Evolutionary conservation across 2,329 filamentous ascomycete genomes (phyloP).

Genomic region (Emmonsiellopsis sp.): DNA sequence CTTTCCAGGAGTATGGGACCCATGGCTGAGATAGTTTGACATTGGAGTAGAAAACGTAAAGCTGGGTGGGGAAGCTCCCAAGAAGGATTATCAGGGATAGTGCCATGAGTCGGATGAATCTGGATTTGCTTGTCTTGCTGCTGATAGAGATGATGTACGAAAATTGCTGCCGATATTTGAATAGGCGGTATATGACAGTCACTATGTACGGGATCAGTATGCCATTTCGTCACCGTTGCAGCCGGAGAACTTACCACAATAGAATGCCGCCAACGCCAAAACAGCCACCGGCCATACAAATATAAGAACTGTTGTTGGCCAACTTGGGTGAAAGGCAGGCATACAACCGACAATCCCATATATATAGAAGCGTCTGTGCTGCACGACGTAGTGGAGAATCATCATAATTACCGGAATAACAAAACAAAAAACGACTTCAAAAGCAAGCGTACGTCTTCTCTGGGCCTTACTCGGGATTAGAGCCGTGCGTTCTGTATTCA

Average conservation of each 20-base stretch:
- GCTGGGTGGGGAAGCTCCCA: slow-evolving; percentile 44
- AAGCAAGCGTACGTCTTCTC: slow-evolving; percentile 34
- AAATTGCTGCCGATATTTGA: slow-evolving; percentile 51
- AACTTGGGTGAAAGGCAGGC: slow-evolving; percentile 45
- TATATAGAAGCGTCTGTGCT: slow-evolving; percentile 50
- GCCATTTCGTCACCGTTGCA: neutral
- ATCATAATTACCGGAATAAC: slow-evolving; percentile 47
- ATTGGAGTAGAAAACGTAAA: slow-evolving; percentile 42
- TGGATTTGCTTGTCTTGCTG: slow-evolving; percentile 46
- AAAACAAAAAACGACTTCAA: slow-evolving; percentile 50
- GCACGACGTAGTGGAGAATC: slow-evolving; percentile 49
- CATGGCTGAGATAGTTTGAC: slow-evolving; percentile 23
- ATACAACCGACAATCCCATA: slow-evolving; percentile 51
- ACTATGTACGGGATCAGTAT: slow-evolving; percentile 30
- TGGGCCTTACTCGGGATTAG: slow-evolving; percentile 42
- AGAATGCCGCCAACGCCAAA: slow-evolving; percentile 44
- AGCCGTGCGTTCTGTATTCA: slow-evolving; percentile 49
- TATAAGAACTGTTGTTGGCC: slow-evolving; percentile 46
- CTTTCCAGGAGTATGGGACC: slow-evolving; percentile 43
- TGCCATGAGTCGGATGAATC: slow-evolving; percentile 48
- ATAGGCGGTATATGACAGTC: slow-evolving; percentile 51
- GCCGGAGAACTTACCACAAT: slow-evolving; percentile 41
- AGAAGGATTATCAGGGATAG: slow-evolving; percentile 47
- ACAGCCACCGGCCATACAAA: slow-evolving; percentile 49
- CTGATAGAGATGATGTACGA: slow-evolving; percentile 43